Percentiles rank a stretch among this genome's conserved stretches.
Conservation (phyloP, 306 rosid genomes). For the Sindora glabra region DNA sequence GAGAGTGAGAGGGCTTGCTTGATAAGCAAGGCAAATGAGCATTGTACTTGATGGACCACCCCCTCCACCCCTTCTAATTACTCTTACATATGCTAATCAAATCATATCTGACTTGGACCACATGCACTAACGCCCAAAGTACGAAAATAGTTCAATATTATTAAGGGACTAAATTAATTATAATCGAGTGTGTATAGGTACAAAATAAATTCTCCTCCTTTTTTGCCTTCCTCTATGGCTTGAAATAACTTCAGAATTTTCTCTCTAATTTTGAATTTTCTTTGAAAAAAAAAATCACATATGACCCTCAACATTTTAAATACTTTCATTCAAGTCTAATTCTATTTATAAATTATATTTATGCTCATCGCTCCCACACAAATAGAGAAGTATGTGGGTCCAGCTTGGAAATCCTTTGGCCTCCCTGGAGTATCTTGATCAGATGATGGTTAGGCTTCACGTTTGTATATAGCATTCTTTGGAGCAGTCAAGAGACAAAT, state of each 20-base stretch:
- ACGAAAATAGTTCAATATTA: no score
- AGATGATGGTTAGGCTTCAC: conserved; percentile 83
- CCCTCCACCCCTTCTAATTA: conserved; percentile 59
- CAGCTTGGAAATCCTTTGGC: conserved; percentile 39
- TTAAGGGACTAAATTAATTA: no score
- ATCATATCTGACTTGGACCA: conserved; percentile 31
- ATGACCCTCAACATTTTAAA: no score
- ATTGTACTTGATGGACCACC: conserved; percentile 86
- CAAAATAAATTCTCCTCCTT: no score
- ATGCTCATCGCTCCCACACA: not conserved
- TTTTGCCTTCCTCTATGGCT: no score
- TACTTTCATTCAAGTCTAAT: no score
- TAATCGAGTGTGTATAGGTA: not conserved
- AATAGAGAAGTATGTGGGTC: conserved; percentile 35
- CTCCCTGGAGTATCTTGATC: conserved; percentile 41
- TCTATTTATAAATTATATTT: conserved; percentile 23
- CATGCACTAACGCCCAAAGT: conserved; percentile 51
- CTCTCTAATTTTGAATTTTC: no score
- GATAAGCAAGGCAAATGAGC: conserved; percentile 80
- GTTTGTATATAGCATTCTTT: conserved; percentile 69
- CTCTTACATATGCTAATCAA: no score
- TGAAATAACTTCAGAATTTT: no score
- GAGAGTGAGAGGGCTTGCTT: conserved; percentile 53
- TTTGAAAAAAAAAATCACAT: no score
- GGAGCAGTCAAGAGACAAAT: conserved; percentile 54